Percentiles rank a stretch among this genome's conserved stretches.
Evolutionary conservation across 129 eudicot genomes (phyloP).

Genomic region (Glebionis coronaria): DNA sequence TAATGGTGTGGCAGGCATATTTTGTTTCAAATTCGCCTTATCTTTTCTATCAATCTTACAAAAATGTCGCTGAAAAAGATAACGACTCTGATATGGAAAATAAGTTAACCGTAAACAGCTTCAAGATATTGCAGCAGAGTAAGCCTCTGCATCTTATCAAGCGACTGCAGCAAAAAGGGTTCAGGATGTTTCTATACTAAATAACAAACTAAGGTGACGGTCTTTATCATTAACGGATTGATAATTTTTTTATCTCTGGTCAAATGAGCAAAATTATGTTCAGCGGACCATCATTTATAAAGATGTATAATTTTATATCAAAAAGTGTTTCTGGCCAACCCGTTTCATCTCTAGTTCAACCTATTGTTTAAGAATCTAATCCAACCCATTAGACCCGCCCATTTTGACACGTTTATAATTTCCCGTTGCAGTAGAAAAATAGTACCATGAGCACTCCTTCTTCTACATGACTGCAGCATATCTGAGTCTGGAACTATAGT

Average conservation of each 20-base stretch:
- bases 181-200: not conserved
- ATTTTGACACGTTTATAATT: not conserved
- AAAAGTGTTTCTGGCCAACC: not conserved
- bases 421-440: not conserved
- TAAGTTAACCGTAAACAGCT: slow-evolving; percentile 66
- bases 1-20: no score
- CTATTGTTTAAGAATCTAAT: not conserved
- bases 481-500: slow-evolving; percentile 66
- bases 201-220: no score
- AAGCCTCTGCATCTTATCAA: slow-evolving; percentile 71
- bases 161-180: slow-evolving; percentile 43
- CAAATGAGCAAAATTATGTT: no score
- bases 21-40: no score
- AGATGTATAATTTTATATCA: not conserved
- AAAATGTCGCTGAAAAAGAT: no score
- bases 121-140: slow-evolving; percentile 65
- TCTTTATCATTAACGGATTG: no score
- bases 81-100: no score
- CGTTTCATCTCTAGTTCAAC: not conserved
- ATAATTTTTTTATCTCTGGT: no score
- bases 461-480: slow-evolving; percentile 72
- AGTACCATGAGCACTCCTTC: slow-evolving; percentile 39
- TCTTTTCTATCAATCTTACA: no score
- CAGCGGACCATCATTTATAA: not conserved
- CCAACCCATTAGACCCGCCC: not conserved